Evolutionary conservation across 2,329 filamentous ascomycete species (phyloP), one percentile per base, ranked within the genome.

Genomic region (Verticillium zaregamsianum): DNA sequence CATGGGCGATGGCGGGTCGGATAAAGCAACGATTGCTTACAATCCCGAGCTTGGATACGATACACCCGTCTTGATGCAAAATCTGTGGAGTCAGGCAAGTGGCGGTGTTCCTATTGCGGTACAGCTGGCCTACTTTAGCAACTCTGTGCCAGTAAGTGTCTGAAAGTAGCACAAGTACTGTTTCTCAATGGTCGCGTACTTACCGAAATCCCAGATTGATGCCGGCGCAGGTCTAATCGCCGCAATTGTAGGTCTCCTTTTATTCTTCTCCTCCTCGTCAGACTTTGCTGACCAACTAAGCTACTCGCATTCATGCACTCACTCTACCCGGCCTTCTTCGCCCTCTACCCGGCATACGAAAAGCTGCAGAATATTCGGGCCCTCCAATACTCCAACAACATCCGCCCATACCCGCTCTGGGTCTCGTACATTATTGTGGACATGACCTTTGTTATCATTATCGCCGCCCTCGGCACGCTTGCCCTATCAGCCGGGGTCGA

Each of bases 381-480:
- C 17, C 74, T 91, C 32, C 86, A 90, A 70, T 90, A 89, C 74
- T 89, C 86, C 66, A 91, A 90, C 67, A 88, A 88, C 33, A 85
- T 90, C 37, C 77, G 86, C 32, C 82, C 84, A 3, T 76, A 84
- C 5, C 85, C 87, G 2, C 72, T 90, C 2, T 89, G 88, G 85
- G 72, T 86, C 8, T 86, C 88, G 2, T 89, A 90, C 68, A 79
- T 84, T 9, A 67, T 80, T 5, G 90, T 90, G 70, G 88, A 90
- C 72, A 85, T 87, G 65, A 69, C 81, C 35, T 85, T 89, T 62
- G 82, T 89, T 2, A 62, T 89, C 20, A 55, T 68, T 32, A 65
- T 75, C 40, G 66, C 69, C 17, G 65, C 70, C 17, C 66, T 82
- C 3, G 70, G 86, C 37, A 79, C 82, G 0, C 81, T 83, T 32